Conservation (phyloP, 2,329 filamentous ascomycete genomes). For the Lasiodiplodia citricola region DNA sequence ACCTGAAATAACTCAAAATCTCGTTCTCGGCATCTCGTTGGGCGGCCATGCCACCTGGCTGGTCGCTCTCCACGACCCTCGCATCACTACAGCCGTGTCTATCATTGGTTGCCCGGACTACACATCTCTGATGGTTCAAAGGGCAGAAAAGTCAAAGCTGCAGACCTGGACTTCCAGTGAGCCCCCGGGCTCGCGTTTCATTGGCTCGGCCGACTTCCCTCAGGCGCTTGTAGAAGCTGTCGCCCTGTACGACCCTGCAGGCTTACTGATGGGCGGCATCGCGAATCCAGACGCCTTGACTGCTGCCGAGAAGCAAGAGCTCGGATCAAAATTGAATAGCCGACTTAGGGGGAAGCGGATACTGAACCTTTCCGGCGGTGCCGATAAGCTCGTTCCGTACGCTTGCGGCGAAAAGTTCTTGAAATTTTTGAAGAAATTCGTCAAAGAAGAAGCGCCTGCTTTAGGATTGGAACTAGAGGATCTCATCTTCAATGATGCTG, state of each 20-base stretch:
- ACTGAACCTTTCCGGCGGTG: constrained; percentile 67
- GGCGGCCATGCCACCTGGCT: constrained; percentile 92
- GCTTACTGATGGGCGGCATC: constrained; percentile 63
- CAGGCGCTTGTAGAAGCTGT: constrained; percentile 67
- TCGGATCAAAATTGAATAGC: neutral
- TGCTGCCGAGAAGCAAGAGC: constrained; percentile 46
- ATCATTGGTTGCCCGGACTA: constrained; percentile 93
- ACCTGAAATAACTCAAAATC: constrained; percentile 64
- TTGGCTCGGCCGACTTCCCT: constrained; percentile 82
- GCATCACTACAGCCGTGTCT: constrained; percentile 77
- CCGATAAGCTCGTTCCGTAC: constrained; percentile 76
- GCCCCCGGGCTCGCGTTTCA: constrained; percentile 65
- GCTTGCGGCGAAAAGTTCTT: constrained; percentile 65
- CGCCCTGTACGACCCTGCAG: constrained; percentile 74
- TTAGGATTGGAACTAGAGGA: constrained; percentile 65
- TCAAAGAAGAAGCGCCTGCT: constrained; percentile 54
- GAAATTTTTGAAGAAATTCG: constrained; percentile 64
- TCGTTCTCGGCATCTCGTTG: constrained; percentile 81
- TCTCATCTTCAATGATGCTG: constrained; percentile 69
- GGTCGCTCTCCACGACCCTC: constrained; percentile 75
- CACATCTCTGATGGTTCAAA: constrained; percentile 76
- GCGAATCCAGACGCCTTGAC: constrained; percentile 29
- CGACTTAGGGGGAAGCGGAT: constrained; percentile 63
- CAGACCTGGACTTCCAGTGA: constrained; percentile 63
- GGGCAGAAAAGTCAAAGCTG: constrained; percentile 73